These are phyloP conservation scores for Ceratocystis albifundus DNA, from an alignment of 2,329 filamentous ascomycete species.

Conservation along the genomic window DNA sequence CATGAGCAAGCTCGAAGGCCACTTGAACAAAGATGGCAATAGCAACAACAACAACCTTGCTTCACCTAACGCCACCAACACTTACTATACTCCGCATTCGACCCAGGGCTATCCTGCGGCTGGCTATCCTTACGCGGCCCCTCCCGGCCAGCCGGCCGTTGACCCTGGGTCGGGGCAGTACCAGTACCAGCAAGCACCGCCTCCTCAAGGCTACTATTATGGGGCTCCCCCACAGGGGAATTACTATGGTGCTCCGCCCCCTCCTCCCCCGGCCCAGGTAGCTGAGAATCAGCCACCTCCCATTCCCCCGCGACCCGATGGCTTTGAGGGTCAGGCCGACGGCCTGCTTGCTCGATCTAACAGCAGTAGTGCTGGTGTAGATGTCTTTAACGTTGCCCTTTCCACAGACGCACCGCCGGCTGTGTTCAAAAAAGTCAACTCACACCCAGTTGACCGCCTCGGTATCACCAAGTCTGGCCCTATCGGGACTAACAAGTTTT, in stretches of 20 bases:
- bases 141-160: constrained; percentile 7
- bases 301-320: constrained; percentile 19
- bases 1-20: constrained; percentile 21
- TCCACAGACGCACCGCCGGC: constrained; percentile 41
- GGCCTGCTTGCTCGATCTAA: constrained; percentile 8
- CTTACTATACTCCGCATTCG: constrained; percentile 17
- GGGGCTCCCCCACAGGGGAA: constrained; percentile 8
- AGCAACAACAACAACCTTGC: background rate
- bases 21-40: constrained; percentile 8
- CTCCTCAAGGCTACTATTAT: background rate
- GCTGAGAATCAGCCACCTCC: constrained; percentile 22
- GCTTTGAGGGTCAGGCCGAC: constrained; percentile 4
- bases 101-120: constrained; percentile 13
- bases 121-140: background rate
- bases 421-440: constrained; percentile 37
- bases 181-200: constrained; percentile 17
- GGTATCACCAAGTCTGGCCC: constrained; percentile 41
- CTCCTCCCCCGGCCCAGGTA: background rate
- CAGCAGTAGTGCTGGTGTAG: constrained; percentile 27
- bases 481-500: constrained; percentile 69
- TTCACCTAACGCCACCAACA: background rate
- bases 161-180: constrained; percentile 10
- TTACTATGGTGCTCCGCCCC: background rate
- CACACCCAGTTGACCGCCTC: constrained; percentile 48
- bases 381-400: constrained; percentile 49